Conservation (phyloP, 1,139 yeast genomes). For the Suhomyces atakaporum region DNA sequence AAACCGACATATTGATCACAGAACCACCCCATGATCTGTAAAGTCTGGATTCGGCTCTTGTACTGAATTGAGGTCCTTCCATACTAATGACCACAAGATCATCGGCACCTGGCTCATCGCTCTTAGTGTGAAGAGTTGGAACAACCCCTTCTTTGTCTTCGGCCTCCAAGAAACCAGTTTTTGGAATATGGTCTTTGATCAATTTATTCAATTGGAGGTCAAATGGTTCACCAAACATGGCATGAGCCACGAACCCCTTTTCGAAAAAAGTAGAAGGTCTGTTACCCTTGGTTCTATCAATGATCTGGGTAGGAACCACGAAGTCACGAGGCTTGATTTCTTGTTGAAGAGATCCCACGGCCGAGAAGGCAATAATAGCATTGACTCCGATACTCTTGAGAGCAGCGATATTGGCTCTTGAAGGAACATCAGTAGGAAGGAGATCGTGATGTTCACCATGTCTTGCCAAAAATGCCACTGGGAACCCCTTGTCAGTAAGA, state of each 20-base stretch:
- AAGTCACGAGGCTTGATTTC: constrained; percentile 93
- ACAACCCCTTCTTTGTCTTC: constrained; percentile 31
- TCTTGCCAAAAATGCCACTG: constrained; percentile 92
- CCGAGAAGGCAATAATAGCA: constrained; percentile 89
- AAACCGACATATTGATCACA: constrained; percentile 92
- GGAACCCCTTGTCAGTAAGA: constrained; percentile 70
- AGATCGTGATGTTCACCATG: constrained; percentile 90
- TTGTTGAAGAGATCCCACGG: constrained; percentile 92
- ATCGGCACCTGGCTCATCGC: constrained; percentile 49
- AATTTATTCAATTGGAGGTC: constrained; percentile 70
- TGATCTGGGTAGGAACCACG: constrained; percentile 91
- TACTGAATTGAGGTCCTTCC: constrained; percentile 99
- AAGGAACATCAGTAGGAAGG: constrained; percentile 90
- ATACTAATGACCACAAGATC: constrained; percentile 89
- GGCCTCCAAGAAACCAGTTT: constrained; percentile 55
- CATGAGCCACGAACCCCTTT: constrained; percentile 93
- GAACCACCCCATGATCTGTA: constrained; percentile 92
- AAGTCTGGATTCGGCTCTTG: constrained; percentile 92
- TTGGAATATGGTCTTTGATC: constrained; percentile 57
- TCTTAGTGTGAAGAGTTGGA: constrained; percentile 58
- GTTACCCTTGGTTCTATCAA: constrained; percentile 95
- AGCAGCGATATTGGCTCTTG: constrained; percentile 94
- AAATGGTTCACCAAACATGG: constrained; percentile 96
- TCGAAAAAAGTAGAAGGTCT: constrained; percentile 90
- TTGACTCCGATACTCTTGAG: constrained; percentile 83